Base-by-base conservation (phyloP, 108 stramenopile species). In the Nannochloropsis oceanica region DNA sequence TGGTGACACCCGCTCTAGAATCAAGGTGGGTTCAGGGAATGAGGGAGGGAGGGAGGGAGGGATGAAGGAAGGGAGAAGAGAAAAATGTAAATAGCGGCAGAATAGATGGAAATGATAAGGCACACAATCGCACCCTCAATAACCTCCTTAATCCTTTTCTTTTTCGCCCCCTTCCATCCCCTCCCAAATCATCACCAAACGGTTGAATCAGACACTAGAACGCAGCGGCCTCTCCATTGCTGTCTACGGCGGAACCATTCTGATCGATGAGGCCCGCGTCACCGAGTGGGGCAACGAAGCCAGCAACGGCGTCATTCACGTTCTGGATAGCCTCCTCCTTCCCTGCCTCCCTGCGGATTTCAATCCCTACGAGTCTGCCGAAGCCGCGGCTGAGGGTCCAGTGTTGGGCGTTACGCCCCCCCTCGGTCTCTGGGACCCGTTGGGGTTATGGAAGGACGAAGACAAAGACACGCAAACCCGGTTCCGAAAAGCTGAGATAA, bases 401-500 rank as follows among this genome's bases (percentile, higher is more conserved):
- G 59, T 73, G 2, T n/a, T 73, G 59, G 59, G 59, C 22, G 59
- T 73, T 7, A 73, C 59, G 22, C 22, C 59, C 5, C 9, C 59
- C 59, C 59, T 73, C 59, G 59, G 59, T n/a, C n/a, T 0, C 59
- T 73, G 59, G 59, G 59, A 73, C n/a, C 59, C 59, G 5, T 5
- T 73, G 59, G 59, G 2, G 0, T 73, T 73, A n/a, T 73, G 59
- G 59, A 73, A 18, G 59, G 59, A n/a, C 18, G 10, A 73, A n/a
- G 59, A 73, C 59, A 10, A 18, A 7, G 8, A 18, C 18, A 73
- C 59, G 0, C 59, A 73, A 73, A n/a, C 59, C 59, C 9, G 59
- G 27, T 90, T 90, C 43, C 90, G 93, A 27, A 93, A 93, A 87
- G 85, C 91, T 42, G 94, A 93, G 89, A 59, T 93, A 27, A 94